Percentiles rank a stretch among this genome's conserved stretches.
These are phyloP conservation scores for Fusarium tanahbumbuense DNA, from an alignment of 2,329 filamentous ascomycete genomes.

Conservation along the genomic window DNA sequence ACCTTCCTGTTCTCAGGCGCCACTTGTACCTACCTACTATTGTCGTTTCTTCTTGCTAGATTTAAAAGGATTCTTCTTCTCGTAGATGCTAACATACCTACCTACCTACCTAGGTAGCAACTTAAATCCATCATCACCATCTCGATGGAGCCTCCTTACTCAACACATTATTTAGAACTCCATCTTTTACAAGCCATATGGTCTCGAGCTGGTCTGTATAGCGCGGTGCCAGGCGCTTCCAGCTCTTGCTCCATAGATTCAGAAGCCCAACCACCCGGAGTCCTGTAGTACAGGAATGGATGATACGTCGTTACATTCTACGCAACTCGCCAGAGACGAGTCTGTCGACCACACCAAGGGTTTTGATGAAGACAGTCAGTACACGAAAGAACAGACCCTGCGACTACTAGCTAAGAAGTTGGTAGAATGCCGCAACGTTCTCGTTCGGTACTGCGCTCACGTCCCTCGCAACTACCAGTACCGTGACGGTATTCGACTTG, in stretches of 20 bases:
- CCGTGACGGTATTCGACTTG: constrained; percentile 57
- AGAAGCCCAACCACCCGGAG: background rate
- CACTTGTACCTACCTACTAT: background rate
- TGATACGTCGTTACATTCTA: background rate
- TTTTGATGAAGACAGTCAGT: constrained; percentile 45
- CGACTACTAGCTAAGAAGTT: background rate
- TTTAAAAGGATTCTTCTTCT: background rate
- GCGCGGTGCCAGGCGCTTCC: background rate
- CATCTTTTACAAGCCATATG: background rate
- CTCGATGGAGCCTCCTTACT: background rate
- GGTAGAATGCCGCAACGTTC: constrained; percentile 59
- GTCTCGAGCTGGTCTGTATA: background rate
- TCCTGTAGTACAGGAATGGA: constrained; percentile 22
- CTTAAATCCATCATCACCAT: background rate
- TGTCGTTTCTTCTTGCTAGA: background rate
- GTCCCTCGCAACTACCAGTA: constrained; percentile 61
- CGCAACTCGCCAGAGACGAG: background rate
- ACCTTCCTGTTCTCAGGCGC: background rate
- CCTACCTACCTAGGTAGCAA: background rate
- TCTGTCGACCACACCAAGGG: background rate
- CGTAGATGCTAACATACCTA: background rate
- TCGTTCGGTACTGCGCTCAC: constrained; percentile 57
- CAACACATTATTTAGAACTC: background rate
- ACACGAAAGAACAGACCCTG: background rate
- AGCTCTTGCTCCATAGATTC: background rate